These are phyloP conservation scores for Salix koriyanagi DNA, from an alignment of 345 rosid genomes.

Conservation along the genomic window DNA sequence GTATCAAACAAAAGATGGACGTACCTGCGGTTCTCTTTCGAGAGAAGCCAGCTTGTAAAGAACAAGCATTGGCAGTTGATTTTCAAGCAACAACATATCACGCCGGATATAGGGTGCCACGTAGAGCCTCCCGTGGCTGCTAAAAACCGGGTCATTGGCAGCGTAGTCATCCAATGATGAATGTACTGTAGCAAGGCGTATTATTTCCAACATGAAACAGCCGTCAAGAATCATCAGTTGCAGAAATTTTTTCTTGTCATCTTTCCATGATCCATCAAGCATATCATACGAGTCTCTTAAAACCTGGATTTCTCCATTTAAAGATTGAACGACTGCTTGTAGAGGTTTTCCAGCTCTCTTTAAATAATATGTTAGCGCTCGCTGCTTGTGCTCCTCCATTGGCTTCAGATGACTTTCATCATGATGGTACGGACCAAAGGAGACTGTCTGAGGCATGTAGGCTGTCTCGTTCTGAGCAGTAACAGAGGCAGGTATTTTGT, in stretches of 20 bases:
- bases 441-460: slow-evolving; percentile 38
- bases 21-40: slow-evolving; percentile 25
- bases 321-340: slow-evolving; percentile 9
- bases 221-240: slow-evolving; percentile 49
- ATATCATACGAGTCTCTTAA: slow-evolving; percentile 28
- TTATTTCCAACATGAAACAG: slow-evolving; percentile 48
- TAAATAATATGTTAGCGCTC: slow-evolving; percentile 35
- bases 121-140: slow-evolving; percentile 37
- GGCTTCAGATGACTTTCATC: slow-evolving; percentile 26
- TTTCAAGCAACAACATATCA: slow-evolving; percentile 55
- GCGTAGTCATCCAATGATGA: slow-evolving; percentile 24
- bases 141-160: slow-evolving; percentile 41
- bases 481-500: slow-evolving; percentile 34
- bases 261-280: slow-evolving; percentile 24
- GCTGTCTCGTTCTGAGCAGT: slow-evolving; percentile 28
- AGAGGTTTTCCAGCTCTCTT: slow-evolving; percentile 18
- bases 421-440: slow-evolving; percentile 46
- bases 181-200: slow-evolving; percentile 7
- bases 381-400: slow-evolving; percentile 43
- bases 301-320: slow-evolving; percentile 17
- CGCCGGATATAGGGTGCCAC: slow-evolving; percentile 36
- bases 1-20: background rate
- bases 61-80: slow-evolving; percentile 43
- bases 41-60: slow-evolving; percentile 27
- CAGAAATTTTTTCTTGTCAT: slow-evolving; percentile 18